phyloP scores from a whole-genome alignment of 192 early-diverging fungal genomes.

The Chytriomyces sp. region DNA sequence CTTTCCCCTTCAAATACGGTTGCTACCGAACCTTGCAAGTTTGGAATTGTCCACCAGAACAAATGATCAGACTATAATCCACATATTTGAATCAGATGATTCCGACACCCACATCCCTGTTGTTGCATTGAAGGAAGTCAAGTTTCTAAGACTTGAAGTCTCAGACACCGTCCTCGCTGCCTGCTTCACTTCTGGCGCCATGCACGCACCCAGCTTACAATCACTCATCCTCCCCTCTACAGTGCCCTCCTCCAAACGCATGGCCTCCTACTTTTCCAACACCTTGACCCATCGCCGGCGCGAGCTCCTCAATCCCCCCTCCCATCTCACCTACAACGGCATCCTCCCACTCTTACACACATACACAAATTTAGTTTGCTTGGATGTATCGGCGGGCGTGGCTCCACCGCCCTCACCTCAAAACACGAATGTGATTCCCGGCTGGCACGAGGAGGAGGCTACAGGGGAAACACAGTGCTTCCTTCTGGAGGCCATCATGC shows the following conservation, averaged over 20 bases:
- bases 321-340: neutral
- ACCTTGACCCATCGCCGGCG: neutral
- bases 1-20: neutral
- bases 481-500: neutral
- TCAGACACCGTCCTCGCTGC: neutral
- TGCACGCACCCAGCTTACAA: neutral
- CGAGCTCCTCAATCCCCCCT: neutral
- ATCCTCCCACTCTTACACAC: neutral
- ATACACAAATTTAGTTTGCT: neutral
- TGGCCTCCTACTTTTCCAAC: neutral
- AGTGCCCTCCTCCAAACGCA: neutral
- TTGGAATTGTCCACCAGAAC: conserved; percentile 13
- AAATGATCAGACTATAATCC: neutral
- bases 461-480: neutral
- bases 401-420: neutral
- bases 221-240: neutral
- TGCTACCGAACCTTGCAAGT: neutral
- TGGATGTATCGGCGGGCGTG: neutral
- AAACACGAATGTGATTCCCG: neutral
- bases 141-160: neutral
- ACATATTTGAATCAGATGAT: neutral
- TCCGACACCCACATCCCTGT: neutral
- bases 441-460: no score
- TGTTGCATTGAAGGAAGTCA: neutral
- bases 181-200: neutral